Evolutionary conservation across 2,329 filamentous ascomycete species (phyloP).

Genomic region (Fusarium palustre): DNA sequence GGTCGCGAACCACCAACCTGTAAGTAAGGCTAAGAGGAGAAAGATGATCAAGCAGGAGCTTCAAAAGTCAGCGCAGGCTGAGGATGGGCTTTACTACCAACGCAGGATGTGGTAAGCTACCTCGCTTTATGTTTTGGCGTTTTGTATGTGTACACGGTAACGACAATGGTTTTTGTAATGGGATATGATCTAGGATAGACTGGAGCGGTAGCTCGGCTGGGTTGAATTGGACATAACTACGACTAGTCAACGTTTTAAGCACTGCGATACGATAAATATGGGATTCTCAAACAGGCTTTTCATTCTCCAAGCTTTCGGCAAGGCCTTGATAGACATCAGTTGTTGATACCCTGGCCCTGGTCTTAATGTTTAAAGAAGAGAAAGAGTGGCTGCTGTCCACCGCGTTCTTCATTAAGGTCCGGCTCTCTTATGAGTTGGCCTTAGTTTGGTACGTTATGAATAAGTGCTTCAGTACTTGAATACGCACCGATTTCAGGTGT

Average conservation of each 20-base stretch:
- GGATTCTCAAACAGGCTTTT: neutral
- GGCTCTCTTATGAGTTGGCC: neutral
- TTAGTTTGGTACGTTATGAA: neutral
- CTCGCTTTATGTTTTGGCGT: neutral
- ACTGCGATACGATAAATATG: neutral
- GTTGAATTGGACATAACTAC: neutral
- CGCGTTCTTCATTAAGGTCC: neutral
- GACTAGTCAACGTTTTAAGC: neutral
- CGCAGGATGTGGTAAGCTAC: conserved; percentile 62
- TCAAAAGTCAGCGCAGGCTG: conserved; percentile 58
- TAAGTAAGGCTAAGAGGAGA: conserved; percentile 66
- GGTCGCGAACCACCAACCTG: conserved; percentile 58
- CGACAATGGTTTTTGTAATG: conserved; percentile 6
- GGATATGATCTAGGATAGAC: conserved; percentile 7
- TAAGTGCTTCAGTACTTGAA: neutral
- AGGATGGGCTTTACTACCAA: conserved; percentile 65
- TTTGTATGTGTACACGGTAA: conserved; percentile 23
- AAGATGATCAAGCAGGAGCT: conserved; percentile 70
- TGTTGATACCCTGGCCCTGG: neutral
- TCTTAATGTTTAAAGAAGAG: neutral
- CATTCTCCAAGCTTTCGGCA: neutral
- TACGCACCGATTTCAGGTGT: neutral
- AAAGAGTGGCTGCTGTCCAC: neutral
- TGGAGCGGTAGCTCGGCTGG: neutral
- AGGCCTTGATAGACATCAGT: neutral